Evolutionary conservation across 495 filamentous ascomycete species (phyloP).

Genomic region (Talaromyces thailandensis): DNA sequence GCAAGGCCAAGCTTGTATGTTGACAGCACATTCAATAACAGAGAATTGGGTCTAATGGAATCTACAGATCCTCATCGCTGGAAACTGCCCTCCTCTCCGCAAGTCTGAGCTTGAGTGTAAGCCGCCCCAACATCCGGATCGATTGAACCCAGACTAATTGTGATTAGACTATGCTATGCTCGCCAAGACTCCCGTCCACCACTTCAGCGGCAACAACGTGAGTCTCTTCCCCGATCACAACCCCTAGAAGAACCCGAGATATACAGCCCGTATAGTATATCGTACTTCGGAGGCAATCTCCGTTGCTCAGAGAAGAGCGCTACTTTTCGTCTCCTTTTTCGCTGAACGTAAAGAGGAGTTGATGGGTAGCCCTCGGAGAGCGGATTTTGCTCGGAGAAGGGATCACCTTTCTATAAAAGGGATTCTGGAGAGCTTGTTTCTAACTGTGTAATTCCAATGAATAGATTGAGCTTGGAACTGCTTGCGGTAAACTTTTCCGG

Average conservation of each 20-base stretch:
- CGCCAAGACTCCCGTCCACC: conserved; percentile 87
- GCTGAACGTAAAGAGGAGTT: conserved; percentile 70
- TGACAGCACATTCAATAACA: too few species aligned
- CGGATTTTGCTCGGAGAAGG: conserved; percentile 35
- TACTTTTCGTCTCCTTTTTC: conserved; percentile 14
- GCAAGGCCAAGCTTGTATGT: conserved; percentile 66
- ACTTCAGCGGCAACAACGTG: conserved; percentile 97
- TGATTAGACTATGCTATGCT: conserved; percentile 70
- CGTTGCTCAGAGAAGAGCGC: conserved; percentile 12
- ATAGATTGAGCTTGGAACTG: conserved; percentile 94
- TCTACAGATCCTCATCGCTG: conserved; percentile 62
- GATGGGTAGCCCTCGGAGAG: conserved; percentile 71
- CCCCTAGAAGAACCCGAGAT: conserved; percentile 9
- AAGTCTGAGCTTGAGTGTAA: conserved; percentile 85
- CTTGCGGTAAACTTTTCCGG: conserved; percentile 82
- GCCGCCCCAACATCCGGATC: neutral
- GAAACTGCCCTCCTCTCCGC: conserved; percentile 91
- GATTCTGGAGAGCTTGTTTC: conserved; percentile 10
- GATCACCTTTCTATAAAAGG: conserved; percentile 30
- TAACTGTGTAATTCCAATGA: conserved; percentile 12
- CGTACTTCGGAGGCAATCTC: conserved; percentile 10
- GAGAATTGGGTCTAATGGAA: neutral
- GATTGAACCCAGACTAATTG: neutral
- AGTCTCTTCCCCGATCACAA: conserved; percentile 34
- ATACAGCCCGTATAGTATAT: conserved; percentile 2